Evolutionary conservation across 139 green algal genomes (phyloP).

Genomic region (Haematococcus sp.): DNA sequence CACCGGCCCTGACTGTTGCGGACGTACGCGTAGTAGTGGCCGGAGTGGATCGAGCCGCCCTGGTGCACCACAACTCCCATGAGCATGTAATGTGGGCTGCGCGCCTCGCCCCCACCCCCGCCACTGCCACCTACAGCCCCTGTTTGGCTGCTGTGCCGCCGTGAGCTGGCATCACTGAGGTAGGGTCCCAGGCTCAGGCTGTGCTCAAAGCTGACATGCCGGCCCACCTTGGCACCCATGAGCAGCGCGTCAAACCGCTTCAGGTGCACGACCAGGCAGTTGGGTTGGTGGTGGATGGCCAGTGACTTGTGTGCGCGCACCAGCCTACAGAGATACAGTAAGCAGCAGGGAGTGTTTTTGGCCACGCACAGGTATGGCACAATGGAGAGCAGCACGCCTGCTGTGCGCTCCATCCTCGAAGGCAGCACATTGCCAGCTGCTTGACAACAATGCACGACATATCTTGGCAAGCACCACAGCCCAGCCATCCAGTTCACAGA

Average conservation of each 20-base stretch:
- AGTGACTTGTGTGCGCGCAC: conserved; percentile 39
- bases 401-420: too few species aligned
- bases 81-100: conserved; percentile 61
- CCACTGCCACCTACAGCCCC: background rate
- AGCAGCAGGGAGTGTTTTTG: too few species aligned
- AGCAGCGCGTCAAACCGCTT: conserved; percentile 52
- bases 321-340: background rate
- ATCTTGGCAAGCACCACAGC: too few species aligned
- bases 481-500: too few species aligned
- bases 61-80: conserved; percentile 83
- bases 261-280: conserved; percentile 83
- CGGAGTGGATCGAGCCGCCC: conserved; percentile 41
- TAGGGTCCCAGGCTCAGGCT: conserved; percentile 69
- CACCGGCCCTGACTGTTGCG: background rate
- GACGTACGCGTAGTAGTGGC: conserved; percentile 8
- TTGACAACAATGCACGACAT: too few species aligned
- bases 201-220: conserved; percentile 70
- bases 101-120: background rate
- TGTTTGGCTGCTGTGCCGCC: background rate
- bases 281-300: conserved; percentile 72
- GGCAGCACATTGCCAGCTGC: too few species aligned
- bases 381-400: too few species aligned
- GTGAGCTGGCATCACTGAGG: conserved; percentile 25
- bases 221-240: conserved; percentile 66
- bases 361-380: too few species aligned